Evolutionary conservation across 208 protist species (phyloP), one percentile per base, ranked within the genome.

Genomic region (Leishmania braziliensis): DNA sequence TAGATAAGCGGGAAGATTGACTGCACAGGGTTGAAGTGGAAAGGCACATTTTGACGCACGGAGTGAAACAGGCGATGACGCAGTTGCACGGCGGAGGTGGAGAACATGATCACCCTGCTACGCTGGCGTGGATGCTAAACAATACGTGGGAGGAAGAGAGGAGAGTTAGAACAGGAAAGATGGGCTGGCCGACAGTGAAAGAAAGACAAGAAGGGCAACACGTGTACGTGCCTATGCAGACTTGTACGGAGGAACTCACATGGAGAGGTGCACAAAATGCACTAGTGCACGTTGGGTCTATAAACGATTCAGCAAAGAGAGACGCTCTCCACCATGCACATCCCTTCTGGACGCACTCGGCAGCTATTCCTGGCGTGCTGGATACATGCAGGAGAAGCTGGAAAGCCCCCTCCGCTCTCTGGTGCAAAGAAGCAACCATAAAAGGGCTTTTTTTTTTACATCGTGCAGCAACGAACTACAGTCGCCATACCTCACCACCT

Each of bases 1-100:
- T 98, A 94, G 69, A 98, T 96, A 2, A 98, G 91, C n/a, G 95
- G 95, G 68, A 98, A 98, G 58, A 97, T 91, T 23, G 87, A 88
- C 78, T 95, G 93, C 10, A 86, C 88, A 0, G 93, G 88, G 80
- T 89, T 94, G 76, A 94, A 95, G 77, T 97, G 92, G 18, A 97
- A 86, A 8, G 92, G 92, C 65, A 95, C 85, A 9, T 77, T 82
- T 81, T 97, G 90, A 39, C 92, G 88, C 26, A 87, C 77, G 3
- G 89, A 87, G 56, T 95, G 79, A 76, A 96, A 97, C n/a, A 95
- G 92, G 29, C 90, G 89, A 79, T 95, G 84, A 23, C 95, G 90
- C 77, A 73, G 53, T 53, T 36, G 75, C 53, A 75, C 65, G 29
- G 50, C 26, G 16, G 77, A 76, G 20, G 50, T 66, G 29, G 72